These are phyloP conservation scores for Dichotomocladium elegans DNA, from an alignment of 371 early-diverging fungal species.

Conservation along the genomic window DNA sequence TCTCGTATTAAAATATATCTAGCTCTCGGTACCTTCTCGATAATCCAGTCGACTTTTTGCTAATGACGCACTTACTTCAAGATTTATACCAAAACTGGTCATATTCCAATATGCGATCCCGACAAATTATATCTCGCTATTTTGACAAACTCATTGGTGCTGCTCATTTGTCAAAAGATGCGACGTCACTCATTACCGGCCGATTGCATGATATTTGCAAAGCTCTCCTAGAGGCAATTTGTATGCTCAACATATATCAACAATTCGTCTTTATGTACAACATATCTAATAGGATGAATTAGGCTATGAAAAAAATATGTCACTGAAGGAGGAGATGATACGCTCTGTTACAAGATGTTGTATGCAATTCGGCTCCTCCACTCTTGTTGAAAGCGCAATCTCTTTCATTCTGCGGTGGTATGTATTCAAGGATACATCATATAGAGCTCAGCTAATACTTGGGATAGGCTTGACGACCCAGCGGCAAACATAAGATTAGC, in stretches of 20 bases:
- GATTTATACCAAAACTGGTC: slow-evolving; percentile 22
- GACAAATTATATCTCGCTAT: slow-evolving; percentile 13
- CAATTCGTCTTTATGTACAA: not conserved
- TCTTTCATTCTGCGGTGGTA: slow-evolving; percentile 21
- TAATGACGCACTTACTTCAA: slow-evolving; percentile 1
- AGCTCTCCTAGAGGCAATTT: slow-evolving; percentile 5
- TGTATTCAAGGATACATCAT: not conserved
- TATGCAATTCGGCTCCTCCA: slow-evolving; percentile 20
- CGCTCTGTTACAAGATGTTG: slow-evolving; percentile 16
- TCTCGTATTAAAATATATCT: not conserved
- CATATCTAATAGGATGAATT: not conserved
- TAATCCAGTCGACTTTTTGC: not conserved
- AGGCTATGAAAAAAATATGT: slow-evolving; percentile 24
- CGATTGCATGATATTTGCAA: not conserved
- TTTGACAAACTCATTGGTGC: no score
- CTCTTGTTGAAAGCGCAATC: slow-evolving; percentile 15
- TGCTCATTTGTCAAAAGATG: no score
- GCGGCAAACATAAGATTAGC: slow-evolving; percentile 12
- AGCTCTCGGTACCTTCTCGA: slow-evolving; percentile 3
- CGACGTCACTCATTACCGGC: no score
- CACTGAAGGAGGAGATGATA: slow-evolving; percentile 17
- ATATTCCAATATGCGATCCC: slow-evolving; percentile 10
- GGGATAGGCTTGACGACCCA: slow-evolving; percentile 22
- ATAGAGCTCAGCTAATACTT: not conserved
- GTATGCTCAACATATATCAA: slow-evolving; percentile 6